Conservation (phyloP, 257 asterid species). For the Solanum virginianum region DNA sequence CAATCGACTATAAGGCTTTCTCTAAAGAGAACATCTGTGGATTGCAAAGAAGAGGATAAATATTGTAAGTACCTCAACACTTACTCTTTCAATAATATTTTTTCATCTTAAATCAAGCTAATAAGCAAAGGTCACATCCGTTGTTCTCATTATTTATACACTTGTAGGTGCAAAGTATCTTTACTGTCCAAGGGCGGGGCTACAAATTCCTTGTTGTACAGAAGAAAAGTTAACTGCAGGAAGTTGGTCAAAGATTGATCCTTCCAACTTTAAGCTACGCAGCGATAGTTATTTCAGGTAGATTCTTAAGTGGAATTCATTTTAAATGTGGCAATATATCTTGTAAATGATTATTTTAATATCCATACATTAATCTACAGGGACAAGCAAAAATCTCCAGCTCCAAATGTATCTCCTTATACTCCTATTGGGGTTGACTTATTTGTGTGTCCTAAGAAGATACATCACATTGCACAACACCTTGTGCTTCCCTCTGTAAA, state of each 20-base stretch:
- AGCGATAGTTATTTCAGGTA: conserved; percentile 90
- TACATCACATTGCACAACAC: conserved; percentile 84
- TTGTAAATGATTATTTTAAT: not conserved
- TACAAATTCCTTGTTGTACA: conserved; percentile 50
- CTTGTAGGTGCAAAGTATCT: conserved; percentile 48
- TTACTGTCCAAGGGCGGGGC: conserved; percentile 77
- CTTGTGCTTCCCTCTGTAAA: conserved; percentile 67
- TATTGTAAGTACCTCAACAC: conserved; percentile 25
- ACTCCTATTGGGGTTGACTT: conserved; percentile 81
- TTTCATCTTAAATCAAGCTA: not conserved
- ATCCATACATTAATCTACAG: conserved; percentile 26
- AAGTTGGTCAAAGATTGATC: conserved; percentile 73
- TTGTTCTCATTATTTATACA: no score
- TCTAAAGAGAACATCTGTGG: conserved; percentile 51
- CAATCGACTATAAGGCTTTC: conserved; percentile 76
- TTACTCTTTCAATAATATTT: not conserved
- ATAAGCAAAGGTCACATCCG: not conserved
- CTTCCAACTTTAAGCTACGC: conserved; percentile 71
- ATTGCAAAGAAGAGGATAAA: conserved; percentile 43
- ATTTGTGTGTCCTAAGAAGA: conserved; percentile 56
- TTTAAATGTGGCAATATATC: not conserved
- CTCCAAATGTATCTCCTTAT: conserved; percentile 64
- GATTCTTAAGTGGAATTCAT: not conserved
- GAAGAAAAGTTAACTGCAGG: conserved; percentile 60
- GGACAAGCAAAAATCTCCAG: conserved; percentile 80